These are phyloP conservation scores for Solanum okadae DNA, from an alignment of 257 asterid species.

Conservation along the genomic window DNA sequence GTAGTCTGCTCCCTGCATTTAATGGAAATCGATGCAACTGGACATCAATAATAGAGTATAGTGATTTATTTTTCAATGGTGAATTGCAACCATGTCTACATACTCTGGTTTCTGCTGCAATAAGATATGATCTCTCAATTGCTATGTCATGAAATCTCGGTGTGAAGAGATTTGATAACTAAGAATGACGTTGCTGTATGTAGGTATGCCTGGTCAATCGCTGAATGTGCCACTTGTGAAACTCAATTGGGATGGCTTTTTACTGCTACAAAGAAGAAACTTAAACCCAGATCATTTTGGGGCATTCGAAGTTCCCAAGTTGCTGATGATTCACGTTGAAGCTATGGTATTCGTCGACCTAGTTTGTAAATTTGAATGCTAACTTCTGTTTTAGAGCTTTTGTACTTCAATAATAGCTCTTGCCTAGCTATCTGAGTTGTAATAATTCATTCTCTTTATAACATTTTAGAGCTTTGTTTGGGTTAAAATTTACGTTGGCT, in stretches of 20 bases:
- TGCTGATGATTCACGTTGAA: conserved; percentile 38
- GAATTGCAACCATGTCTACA: not conserved
- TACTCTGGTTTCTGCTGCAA: not conserved
- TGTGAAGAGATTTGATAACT: not conserved
- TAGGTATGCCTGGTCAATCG: conserved; percentile 92
- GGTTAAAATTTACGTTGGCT: not conserved
- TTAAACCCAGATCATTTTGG: conserved; percentile 84
- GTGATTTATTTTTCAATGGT: not conserved
- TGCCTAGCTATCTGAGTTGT: not conserved
- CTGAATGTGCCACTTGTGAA: conserved; percentile 73
- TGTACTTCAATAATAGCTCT: not conserved
- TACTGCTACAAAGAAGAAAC: conserved; percentile 49
- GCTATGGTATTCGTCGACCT: not conserved
- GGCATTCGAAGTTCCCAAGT: conserved; percentile 86
- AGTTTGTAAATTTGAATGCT: not conserved
- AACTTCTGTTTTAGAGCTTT: not conserved
- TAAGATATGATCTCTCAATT: not conserved
- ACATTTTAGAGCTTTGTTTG: not conserved
- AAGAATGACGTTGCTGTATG: conserved; percentile 20
- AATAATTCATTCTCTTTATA: not conserved
- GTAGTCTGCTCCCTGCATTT: not conserved
- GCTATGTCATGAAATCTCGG: not conserved
- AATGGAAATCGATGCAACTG: not conserved
- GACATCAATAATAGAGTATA: not conserved
- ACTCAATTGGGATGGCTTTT: conserved; percentile 87